These are phyloP conservation scores for Chlamydomonas sp. DNA, from an alignment of 139 green algal species.

Conservation along the genomic window DNA sequence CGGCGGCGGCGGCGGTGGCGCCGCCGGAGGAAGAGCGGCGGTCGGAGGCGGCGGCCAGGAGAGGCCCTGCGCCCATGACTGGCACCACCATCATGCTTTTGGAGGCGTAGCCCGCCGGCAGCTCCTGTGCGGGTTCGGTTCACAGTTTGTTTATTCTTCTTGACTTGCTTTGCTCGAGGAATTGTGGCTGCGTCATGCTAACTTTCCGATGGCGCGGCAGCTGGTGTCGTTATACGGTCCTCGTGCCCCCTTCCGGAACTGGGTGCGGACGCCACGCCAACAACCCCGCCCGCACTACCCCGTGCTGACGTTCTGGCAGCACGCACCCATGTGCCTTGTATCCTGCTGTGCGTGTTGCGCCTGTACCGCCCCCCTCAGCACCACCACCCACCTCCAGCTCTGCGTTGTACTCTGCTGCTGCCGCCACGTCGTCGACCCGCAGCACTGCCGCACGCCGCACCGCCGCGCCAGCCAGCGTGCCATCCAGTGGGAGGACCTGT, in stretches of 20 bases:
- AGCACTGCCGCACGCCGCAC: neutral
- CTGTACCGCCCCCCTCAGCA: too few species aligned
- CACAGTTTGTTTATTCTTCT: too few species aligned
- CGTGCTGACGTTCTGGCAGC: too few species aligned
- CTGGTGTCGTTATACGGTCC: too few species aligned
- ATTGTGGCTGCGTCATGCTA: too few species aligned
- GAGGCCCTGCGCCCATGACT: neutral
- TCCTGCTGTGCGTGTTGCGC: too few species aligned
- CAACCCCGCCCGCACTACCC: too few species aligned
- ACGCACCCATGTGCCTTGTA: too few species aligned
- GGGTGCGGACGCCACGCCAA: too few species aligned
- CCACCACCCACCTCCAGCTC: constrained; percentile 15
- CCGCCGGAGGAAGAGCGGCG: neutral
- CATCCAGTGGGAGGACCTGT: constrained; percentile 15
- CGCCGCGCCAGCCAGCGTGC: constrained; percentile 17
- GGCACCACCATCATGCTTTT: constrained; percentile 32
- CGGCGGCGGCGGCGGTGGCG: neutral
- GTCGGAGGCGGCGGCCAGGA: neutral
- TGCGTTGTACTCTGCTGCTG: neutral
- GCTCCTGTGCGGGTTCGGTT: neutral
- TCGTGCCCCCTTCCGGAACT: too few species aligned
- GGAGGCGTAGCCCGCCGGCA: constrained; percentile 25
- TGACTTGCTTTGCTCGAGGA: too few species aligned
- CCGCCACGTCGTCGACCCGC: constrained; percentile 23
- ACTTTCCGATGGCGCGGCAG: too few species aligned